Percentiles rank a stretch among this genome's conserved stretches.
phyloP scores from a whole-genome alignment of 2,329 filamentous ascomycete species.

The Lachnellula hyalina region DNA sequence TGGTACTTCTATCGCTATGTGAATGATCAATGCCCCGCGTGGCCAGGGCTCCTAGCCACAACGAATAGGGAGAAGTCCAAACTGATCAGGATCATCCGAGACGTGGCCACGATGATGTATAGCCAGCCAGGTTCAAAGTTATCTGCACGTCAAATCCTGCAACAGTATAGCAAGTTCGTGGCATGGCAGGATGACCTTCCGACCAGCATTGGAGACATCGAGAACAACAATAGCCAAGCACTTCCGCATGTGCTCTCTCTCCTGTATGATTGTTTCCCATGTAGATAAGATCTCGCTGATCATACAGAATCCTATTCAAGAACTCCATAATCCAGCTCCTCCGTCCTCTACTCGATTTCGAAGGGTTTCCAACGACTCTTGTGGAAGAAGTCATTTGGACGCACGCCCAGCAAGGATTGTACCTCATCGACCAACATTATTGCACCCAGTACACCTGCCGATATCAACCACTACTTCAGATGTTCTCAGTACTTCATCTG shows the following conservation, averaged over 20 bases:
- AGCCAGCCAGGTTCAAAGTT: slow-evolving; percentile 11
- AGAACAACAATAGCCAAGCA: slow-evolving; percentile 16
- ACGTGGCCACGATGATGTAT: slow-evolving; percentile 26
- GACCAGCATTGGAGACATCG: slow-evolving; percentile 18
- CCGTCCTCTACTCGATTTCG: slow-evolving; percentile 27
- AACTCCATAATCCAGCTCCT: slow-evolving; percentile 29
- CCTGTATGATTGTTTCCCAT: slow-evolving; percentile 25
- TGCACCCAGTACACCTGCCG: slow-evolving; percentile 25
- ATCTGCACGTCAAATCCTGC: slow-evolving; percentile 19
- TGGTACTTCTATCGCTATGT: slow-evolving; percentile 27
- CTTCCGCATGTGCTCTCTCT: slow-evolving; percentile 32
- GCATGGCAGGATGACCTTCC: slow-evolving; percentile 28
- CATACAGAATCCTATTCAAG: slow-evolving; percentile 28
- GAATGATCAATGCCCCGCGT: slow-evolving; percentile 15
- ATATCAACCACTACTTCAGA: slow-evolving; percentile 32
- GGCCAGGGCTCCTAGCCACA: slow-evolving; percentile 25
- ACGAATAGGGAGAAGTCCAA: slow-evolving; percentile 30
- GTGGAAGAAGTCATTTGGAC: slow-evolving; percentile 27
- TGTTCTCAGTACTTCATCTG: slow-evolving; percentile 31
- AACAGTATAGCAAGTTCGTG: slow-evolving; percentile 26
- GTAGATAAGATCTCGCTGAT: slow-evolving; percentile 11
- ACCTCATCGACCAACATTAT: slow-evolving; percentile 29
- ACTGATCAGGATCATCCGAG: slow-evolving; percentile 25
- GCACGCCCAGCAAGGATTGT: slow-evolving; percentile 30
- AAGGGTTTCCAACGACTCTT: slow-evolving; percentile 19